Evolutionary conservation across 148 eudicot species (phyloP).

Genomic region (Diospyros lotus): DNA sequence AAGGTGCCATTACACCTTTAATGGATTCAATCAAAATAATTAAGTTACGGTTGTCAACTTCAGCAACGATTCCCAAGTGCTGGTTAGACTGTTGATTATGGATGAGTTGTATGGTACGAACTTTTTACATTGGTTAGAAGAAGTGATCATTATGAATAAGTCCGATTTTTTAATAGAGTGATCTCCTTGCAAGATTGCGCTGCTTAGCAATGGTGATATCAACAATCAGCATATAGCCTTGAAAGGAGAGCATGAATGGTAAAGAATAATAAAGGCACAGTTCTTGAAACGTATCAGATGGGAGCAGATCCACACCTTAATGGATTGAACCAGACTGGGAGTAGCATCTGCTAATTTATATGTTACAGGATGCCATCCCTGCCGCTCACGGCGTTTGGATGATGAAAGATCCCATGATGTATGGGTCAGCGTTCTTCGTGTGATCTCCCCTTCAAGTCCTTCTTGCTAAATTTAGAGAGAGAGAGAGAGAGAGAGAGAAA

Average conservation of each 20-base stretch:
- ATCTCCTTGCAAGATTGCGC: background rate
- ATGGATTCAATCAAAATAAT: background rate
- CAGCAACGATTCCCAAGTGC: background rate
- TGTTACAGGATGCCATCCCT: slow-evolving; percentile 94
- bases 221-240: no score
- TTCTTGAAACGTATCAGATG: background rate
- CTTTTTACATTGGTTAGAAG: no score
- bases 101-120: no score
- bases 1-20: background rate
- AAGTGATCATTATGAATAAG: background rate
- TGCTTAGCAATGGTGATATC: background rate
- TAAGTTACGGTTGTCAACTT: background rate
- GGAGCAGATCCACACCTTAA: slow-evolving; percentile 47
- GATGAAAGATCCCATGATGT: slow-evolving; percentile 81
- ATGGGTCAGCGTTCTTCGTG: slow-evolving; percentile 79
- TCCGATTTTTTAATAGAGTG: background rate
- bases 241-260: background rate
- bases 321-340: slow-evolving; percentile 58
- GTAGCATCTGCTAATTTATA: slow-evolving; percentile 90
- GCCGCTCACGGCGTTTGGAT: slow-evolving; percentile 58
- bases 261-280: background rate
- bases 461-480: slow-evolving; percentile 42
- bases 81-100: background rate
- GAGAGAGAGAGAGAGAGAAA: background rate
- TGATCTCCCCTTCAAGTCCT: slow-evolving; percentile 79